Evolutionary conservation across 1,284 basidiomycete species (phyloP).

Genomic region (Rhizoctonia solani): DNA sequence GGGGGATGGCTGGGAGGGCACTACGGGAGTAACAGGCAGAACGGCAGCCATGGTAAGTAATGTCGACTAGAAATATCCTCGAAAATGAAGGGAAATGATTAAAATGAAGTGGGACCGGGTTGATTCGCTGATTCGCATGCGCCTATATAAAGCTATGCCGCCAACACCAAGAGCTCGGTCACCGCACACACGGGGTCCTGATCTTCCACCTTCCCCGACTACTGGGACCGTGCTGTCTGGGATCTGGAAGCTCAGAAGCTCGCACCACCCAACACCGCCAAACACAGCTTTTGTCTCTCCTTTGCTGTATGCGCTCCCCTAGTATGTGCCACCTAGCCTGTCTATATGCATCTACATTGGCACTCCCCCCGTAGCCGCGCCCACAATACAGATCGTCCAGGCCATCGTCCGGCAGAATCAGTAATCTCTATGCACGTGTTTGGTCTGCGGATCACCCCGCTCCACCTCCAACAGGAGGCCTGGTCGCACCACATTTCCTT

Average conservation of each 20-base stretch:
- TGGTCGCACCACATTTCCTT: conserved; percentile 12
- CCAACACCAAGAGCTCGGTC: neutral
- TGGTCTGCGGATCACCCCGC: conserved; percentile 3
- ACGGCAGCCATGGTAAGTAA: conserved; percentile 27
- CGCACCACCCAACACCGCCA: conserved; percentile 14
- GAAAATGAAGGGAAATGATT: conserved; percentile 34
- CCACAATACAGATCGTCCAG: no score
- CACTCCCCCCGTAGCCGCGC: neutral
- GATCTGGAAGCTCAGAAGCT: conserved; percentile 21
- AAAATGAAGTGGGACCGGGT: conserved; percentile 16
- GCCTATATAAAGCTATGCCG: neutral
- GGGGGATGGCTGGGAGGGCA: conserved; percentile 25
- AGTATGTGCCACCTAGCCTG: neutral
- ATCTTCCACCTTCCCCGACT: no score
- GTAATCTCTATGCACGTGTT: conserved; percentile 10
- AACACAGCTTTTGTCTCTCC: conserved; percentile 27
- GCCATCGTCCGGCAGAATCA: neutral
- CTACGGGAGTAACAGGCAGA: conserved; percentile 16
- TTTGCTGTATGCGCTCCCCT: neutral
- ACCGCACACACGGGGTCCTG: conserved; percentile 6
- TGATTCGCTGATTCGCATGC: neutral
- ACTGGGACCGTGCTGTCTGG: neutral
- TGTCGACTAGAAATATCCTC: neutral
- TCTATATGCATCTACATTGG: neutral
- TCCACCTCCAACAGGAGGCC: conserved; percentile 26